Evolutionary conservation across 768 basidiomycete species (phyloP).

Genomic region (Astraeus odoratus): DNA sequence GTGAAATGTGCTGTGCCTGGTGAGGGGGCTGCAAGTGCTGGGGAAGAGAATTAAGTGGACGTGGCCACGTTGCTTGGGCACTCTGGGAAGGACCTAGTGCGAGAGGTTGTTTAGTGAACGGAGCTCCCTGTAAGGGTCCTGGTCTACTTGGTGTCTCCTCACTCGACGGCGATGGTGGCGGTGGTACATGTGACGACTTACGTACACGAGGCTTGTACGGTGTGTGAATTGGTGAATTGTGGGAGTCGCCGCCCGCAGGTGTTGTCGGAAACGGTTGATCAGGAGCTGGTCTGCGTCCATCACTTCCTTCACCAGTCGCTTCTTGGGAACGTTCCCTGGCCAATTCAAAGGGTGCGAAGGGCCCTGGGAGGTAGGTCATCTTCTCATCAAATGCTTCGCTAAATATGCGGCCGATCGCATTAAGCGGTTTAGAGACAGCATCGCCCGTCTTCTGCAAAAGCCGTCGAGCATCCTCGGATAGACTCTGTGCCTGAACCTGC

Average conservation of each 20-base stretch:
- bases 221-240: slow-evolving; percentile 39
- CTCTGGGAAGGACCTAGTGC: slow-evolving; percentile 45
- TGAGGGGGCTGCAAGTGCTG: slow-evolving; percentile 30
- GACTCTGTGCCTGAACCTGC: slow-evolving; percentile 25
- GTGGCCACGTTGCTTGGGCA: slow-evolving; percentile 2
- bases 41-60: slow-evolving; percentile 16
- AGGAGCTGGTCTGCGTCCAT: slow-evolving; percentile 35
- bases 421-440: slow-evolving; percentile 86
- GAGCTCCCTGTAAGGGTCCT: slow-evolving; percentile 11
- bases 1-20: slow-evolving; percentile 54
- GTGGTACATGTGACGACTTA: slow-evolving; percentile 40
- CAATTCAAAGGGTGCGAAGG: slow-evolving; percentile 63
- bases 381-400: slow-evolving; percentile 75
- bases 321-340: slow-evolving; percentile 43
- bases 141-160: slow-evolving; percentile 42
- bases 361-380: slow-evolving; percentile 57
- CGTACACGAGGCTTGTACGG: slow-evolving; percentile 73
- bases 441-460: slow-evolving; percentile 88
- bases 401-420: slow-evolving; percentile 81
- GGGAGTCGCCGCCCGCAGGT: slow-evolving; percentile 28
- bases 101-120: slow-evolving; percentile 43
- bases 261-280: slow-evolving; percentile 38
- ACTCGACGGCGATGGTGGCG: slow-evolving; percentile 15
- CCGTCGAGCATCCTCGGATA: slow-evolving; percentile 66
- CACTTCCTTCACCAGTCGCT: slow-evolving; percentile 27